Evolutionary conservation across 805 yeast species (phyloP).

Genomic region (Wickerhamiella occidentalis): DNA sequence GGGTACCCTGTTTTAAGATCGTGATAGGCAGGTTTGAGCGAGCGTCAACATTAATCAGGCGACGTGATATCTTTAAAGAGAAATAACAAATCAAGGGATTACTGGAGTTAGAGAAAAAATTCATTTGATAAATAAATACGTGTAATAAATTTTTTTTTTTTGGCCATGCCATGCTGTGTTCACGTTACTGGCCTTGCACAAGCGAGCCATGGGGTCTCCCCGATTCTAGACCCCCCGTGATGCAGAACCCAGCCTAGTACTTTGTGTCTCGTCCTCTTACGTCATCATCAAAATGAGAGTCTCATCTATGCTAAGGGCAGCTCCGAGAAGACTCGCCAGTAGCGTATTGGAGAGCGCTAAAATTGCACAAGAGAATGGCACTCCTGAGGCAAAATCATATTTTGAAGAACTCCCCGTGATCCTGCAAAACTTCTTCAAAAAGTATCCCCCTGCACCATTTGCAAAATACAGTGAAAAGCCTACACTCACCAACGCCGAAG

Average conservation of each 20-base stretch:
- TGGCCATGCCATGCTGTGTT: no score
- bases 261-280: neutral
- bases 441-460: conserved; percentile 78
- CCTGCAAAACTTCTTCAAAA: conserved; percentile 61
- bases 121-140: no score
- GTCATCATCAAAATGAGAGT: conserved; percentile 22
- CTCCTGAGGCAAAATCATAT: conserved; percentile 22
- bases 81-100: no score
- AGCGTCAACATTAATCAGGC: neutral
- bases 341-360: conserved; percentile 22
- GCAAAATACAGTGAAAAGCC: conserved; percentile 52
- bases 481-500: conserved; percentile 49
- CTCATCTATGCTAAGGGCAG: conserved; percentile 15
- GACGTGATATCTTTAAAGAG: no score
- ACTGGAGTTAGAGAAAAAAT: no score
- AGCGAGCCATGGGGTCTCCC: no score
- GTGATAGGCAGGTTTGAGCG: neutral
- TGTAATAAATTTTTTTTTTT: no score
- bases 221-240: no score
- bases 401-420: conserved; percentile 55
- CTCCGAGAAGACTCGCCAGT: conserved; percentile 23
- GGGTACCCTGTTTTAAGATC: neutral
- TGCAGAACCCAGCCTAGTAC: no score
- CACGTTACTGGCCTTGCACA: no score
- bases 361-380: conserved; percentile 25